phyloP scores from a whole-genome alignment of 257 asterid genomes.

The Eustoma russellianum region DNA sequence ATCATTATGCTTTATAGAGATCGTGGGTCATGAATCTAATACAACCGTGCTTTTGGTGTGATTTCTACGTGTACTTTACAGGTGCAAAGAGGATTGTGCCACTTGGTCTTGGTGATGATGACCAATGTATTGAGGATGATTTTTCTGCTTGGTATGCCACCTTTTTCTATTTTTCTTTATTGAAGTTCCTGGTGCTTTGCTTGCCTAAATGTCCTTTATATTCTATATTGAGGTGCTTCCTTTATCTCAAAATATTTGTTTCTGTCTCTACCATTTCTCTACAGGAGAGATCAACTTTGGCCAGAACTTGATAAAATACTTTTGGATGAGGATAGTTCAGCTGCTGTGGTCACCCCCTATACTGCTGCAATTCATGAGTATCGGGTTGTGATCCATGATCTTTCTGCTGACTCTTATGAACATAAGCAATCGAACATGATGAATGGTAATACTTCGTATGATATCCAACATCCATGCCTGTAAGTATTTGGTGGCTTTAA shows the following conservation, averaged over 20 bases:
- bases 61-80: constrained; percentile 8
- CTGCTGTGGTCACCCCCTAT: constrained; percentile 47
- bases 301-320: constrained; percentile 55
- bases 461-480: constrained; percentile 79
- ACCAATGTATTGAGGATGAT: constrained; percentile 80
- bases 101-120: constrained; percentile 70
- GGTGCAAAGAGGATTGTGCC: constrained; percentile 59
- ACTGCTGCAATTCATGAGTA: constrained; percentile 62
- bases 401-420: constrained; percentile 22
- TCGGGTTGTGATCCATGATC: constrained; percentile 45
- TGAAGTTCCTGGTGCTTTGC: background rate
- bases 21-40: background rate
- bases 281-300: constrained; percentile 64
- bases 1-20: background rate
- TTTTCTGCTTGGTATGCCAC: constrained; percentile 57
- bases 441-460: constrained; percentile 51
- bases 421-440: constrained; percentile 33
- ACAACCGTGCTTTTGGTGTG: background rate
- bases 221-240: too few species aligned
- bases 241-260: background rate
- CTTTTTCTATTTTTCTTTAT: background rate
- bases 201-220: too few species aligned
- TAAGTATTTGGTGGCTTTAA: constrained; percentile 14
- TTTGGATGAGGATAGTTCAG: constrained; percentile 40
- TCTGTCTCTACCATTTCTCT: constrained; percentile 5